phyloP scores from a whole-genome alignment of 1,284 basidiomycete genomes.

The Cutaneotrichosporon mucoides region DNA sequence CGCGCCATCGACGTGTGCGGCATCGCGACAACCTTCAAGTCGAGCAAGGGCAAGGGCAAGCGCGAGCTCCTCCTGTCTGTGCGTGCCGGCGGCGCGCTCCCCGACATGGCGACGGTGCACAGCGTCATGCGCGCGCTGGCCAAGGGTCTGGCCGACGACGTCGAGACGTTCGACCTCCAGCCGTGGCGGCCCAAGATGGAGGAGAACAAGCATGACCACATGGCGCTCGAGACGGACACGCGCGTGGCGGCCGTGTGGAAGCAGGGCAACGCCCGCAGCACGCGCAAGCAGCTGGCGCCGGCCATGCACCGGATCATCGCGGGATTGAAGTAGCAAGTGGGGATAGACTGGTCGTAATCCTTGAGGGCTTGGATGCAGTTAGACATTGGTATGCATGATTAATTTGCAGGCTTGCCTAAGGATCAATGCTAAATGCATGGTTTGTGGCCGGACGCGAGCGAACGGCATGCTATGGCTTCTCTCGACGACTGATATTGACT shows the following conservation, averaged over 20 bases:
- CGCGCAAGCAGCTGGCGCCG: conserved; percentile 76
- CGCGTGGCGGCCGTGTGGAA: conserved; percentile 59
- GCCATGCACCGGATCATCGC: conserved; percentile 39
- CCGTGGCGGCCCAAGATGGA: conserved; percentile 38
- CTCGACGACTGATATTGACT: too few species aligned
- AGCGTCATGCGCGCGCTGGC: conserved; percentile 33
- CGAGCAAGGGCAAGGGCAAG: conserved; percentile 58
- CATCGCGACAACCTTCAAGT: conserved; percentile 64
- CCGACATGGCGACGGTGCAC: conserved; percentile 16
- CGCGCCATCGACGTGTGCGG: conserved; percentile 64
- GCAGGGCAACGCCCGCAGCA: conserved; percentile 69
- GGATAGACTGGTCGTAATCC: too few species aligned
- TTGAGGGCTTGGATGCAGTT: too few species aligned
- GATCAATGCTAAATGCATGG: too few species aligned
- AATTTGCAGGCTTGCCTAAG: too few species aligned
- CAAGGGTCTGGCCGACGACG: conserved; percentile 56
- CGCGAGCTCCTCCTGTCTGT: conserved; percentile 69
- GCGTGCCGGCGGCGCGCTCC: conserved; percentile 28
- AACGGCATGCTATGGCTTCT: too few species aligned
- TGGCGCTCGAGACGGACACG: conserved; percentile 9
- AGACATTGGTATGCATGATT: too few species aligned
- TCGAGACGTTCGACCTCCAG: conserved; percentile 54
- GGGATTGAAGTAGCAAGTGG: background rate
- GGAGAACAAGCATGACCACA: conserved; percentile 16
- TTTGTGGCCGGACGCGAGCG: too few species aligned